Conservation (phyloP, 2,329 filamentous ascomycete genomes). For the Hyphodiscus sp. region DNA sequence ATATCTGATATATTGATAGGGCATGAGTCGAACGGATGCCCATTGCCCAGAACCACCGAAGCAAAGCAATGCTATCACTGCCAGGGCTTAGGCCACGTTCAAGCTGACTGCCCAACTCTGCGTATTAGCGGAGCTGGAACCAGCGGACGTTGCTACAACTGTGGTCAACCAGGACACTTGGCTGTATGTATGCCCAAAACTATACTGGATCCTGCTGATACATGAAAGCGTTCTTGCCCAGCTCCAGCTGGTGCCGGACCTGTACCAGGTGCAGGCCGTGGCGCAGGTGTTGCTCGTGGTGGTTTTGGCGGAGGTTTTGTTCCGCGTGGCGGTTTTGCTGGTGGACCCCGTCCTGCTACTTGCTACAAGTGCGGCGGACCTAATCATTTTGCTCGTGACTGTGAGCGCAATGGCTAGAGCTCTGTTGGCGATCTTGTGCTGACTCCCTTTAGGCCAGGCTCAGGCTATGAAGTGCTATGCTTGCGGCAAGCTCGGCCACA, state of each 20-base stretch:
- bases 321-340: constrained; percentile 69
- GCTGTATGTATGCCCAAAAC: constrained; percentile 52
- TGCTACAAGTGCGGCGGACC: constrained; percentile 77
- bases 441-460: constrained; percentile 51
- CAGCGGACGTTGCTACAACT: constrained; percentile 92
- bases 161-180: constrained; percentile 86
- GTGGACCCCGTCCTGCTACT: constrained; percentile 61
- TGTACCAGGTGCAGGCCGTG: constrained; percentile 49
- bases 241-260: constrained; percentile 55
- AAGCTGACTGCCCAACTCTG: constrained; percentile 96
- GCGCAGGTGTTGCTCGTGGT: constrained; percentile 63
- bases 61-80: constrained; percentile 99
- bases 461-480: constrained; percentile 78
- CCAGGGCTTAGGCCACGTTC: constrained; percentile 95
- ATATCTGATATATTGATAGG: constrained; percentile 39
- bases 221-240: constrained; percentile 68
- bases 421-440: not conserved
- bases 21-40: constrained; percentile 97
- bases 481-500: constrained; percentile 59
- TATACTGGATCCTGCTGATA: constrained; percentile 15
- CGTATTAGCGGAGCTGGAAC: constrained; percentile 78
- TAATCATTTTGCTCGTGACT: constrained; percentile 97
- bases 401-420: constrained; percentile 34
- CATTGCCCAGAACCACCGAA: constrained; percentile 92
- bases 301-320: constrained; percentile 57